phyloP scores from a whole-genome alignment of 2,329 filamentous ascomycete species.

The Phyllosticta capitalensis region DNA sequence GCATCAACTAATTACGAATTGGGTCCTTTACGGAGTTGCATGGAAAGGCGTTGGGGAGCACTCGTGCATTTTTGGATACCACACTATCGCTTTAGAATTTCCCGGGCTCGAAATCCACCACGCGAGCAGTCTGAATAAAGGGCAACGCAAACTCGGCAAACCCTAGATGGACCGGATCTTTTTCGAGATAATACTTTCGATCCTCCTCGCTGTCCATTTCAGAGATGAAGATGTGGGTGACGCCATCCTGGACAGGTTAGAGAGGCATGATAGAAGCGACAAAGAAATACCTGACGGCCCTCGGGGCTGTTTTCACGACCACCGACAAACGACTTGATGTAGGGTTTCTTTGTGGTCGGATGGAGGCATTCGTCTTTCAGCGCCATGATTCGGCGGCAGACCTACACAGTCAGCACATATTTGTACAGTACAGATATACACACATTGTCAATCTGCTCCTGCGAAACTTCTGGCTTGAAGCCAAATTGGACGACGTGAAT shows the following conservation, averaged over 20 bases:
- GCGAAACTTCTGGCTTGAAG: conserved; percentile 46
- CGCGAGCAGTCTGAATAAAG: conserved; percentile 44
- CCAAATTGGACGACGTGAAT: conserved; percentile 61
- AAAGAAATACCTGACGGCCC: conserved; percentile 43
- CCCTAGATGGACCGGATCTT: conserved; percentile 53
- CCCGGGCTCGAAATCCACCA: conserved; percentile 52
- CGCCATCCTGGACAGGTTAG: conserved; percentile 39
- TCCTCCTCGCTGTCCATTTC: conserved; percentile 57
- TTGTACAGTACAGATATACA: conserved; percentile 2
- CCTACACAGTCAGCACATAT: conserved; percentile 29
- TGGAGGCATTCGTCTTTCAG: conserved; percentile 52
- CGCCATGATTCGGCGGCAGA: conserved; percentile 46
- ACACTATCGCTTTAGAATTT: conserved; percentile 30
- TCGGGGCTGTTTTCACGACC: conserved; percentile 55
- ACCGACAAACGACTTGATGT: conserved; percentile 50
- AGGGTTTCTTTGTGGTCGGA: conserved; percentile 48
- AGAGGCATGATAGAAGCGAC: background rate
- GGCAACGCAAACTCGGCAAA: conserved; percentile 48
- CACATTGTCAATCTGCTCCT: conserved; percentile 49
- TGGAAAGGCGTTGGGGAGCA: conserved; percentile 9
- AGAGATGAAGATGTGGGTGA: conserved; percentile 60
- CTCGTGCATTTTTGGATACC: conserved; percentile 4
- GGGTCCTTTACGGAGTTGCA: conserved; percentile 20
- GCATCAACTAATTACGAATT: conserved; percentile 31
- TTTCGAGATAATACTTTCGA: conserved; percentile 56